Evolutionary conservation across 2,329 filamentous ascomycete genomes (phyloP).

Genomic region (Conoideocrella luteorostrata): DNA sequence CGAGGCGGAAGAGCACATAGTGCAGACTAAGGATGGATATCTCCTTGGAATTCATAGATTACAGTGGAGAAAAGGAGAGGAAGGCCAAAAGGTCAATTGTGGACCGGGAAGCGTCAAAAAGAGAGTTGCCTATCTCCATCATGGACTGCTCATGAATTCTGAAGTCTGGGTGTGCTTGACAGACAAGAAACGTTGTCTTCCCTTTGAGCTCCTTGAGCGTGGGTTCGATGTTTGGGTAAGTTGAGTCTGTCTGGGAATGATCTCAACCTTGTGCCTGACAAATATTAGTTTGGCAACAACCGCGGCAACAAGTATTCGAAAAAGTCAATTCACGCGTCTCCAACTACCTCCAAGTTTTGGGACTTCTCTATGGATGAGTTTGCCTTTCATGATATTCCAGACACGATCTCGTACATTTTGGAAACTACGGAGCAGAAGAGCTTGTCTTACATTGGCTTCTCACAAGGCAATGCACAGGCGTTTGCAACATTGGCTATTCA

Average conservation of each 20-base stretch:
- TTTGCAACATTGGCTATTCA: slow-evolving; percentile 92
- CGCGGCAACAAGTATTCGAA: slow-evolving; percentile 99
- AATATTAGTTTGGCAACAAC: slow-evolving; percentile 77
- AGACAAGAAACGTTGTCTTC: slow-evolving; percentile 75
- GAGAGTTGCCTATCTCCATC: slow-evolving; percentile 87
- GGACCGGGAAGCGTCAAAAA: slow-evolving; percentile 65
- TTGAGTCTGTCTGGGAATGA: slow-evolving; percentile 9
- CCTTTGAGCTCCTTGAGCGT: slow-evolving; percentile 80
- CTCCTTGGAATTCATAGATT: slow-evolving; percentile 84
- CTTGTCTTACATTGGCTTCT: slow-evolving; percentile 94
- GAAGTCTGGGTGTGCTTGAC: slow-evolving; percentile 97
- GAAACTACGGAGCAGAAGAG: slow-evolving; percentile 75
- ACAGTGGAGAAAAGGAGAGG: slow-evolving; percentile 75
- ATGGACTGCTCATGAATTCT: slow-evolving; percentile 96
- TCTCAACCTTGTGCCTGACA: not conserved
- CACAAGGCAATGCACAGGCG: slow-evolving; percentile 92
- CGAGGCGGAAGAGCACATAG: slow-evolving; percentile 90
- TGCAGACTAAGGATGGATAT: slow-evolving; percentile 91
- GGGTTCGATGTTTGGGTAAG: slow-evolving; percentile 93
- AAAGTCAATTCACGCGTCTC: slow-evolving; percentile 73
- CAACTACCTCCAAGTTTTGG: slow-evolving; percentile 78
- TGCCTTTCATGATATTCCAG: slow-evolving; percentile 93
- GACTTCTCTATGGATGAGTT: slow-evolving; percentile 98
- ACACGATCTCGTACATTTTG: slow-evolving; percentile 88
- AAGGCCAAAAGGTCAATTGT: slow-evolving; percentile 69